These are phyloP conservation scores for Paspalum notatum DNA, from an alignment of 176 grass and related monocot species.

Conservation along the genomic window DNA sequence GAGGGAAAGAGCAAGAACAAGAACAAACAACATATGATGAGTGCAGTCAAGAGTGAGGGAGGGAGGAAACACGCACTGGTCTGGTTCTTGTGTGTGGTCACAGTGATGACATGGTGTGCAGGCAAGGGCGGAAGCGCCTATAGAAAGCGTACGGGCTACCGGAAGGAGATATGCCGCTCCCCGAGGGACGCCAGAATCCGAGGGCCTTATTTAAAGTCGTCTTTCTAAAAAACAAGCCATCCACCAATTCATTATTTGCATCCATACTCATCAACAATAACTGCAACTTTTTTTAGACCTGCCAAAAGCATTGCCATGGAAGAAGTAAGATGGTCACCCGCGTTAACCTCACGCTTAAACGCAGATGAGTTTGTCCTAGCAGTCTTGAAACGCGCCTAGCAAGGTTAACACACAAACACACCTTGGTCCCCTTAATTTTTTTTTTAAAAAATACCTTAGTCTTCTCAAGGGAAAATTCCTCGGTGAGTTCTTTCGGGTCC, in stretches of 20 bases:
- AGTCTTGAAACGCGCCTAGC: no score
- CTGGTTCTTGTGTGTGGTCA: neutral
- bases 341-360: no score
- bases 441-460: no score
- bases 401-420: no score
- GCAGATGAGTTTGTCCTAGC: no score
- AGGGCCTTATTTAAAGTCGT: slow-evolving; percentile 39
- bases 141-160: neutral
- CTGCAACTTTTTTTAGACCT: neutral
- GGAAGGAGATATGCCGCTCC: slow-evolving; percentile 15
- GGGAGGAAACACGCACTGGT: neutral
- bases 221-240: slow-evolving; percentile 22
- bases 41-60: neutral
- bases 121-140: neutral
- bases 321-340: no score
- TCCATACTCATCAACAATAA: neutral
- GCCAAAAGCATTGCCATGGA: no score
- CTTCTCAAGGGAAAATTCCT: no score
- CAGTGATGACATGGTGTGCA: neutral
- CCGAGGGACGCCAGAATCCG: slow-evolving; percentile 34
- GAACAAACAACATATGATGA: neutral
- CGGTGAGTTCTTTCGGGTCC: no score
- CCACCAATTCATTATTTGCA: slow-evolving; percentile 24
- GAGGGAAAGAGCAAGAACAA: slow-evolving; percentile 10
- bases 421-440: no score